Evolutionary conservation across 2,329 filamentous ascomycete species (phyloP).

Genomic region (Xylariaceae sp.): DNA sequence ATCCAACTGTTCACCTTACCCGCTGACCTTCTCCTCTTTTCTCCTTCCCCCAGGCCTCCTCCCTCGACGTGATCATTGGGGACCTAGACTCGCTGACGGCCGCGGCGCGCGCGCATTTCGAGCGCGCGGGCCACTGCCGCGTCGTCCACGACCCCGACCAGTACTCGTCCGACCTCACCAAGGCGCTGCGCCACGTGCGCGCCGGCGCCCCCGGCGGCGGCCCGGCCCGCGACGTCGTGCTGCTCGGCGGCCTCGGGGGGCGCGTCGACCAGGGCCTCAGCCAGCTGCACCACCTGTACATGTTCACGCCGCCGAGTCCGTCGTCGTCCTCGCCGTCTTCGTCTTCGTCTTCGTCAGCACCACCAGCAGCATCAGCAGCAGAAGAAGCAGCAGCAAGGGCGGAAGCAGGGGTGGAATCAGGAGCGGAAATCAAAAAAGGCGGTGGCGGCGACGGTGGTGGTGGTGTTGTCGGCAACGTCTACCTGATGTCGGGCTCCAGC

Average conservation of each 20-base stretch:
- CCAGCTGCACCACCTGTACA: constrained; percentile 76
- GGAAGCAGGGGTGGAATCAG: no score
- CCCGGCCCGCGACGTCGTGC: constrained; percentile 59
- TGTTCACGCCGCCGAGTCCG: constrained; percentile 46
- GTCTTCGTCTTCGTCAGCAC: no score
- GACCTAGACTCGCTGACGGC: constrained; percentile 79
- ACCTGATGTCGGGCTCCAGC: constrained; percentile 72
- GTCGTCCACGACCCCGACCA: constrained; percentile 72
- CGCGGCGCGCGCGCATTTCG: constrained; percentile 53
- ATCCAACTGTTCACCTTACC: no score
- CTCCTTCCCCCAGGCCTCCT: no score
- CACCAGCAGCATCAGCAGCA: no score
- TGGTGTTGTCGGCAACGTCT: constrained; percentile 63
- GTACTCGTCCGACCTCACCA: constrained; percentile 84
- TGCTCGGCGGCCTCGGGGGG: constrained; percentile 78
- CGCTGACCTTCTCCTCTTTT: no score
- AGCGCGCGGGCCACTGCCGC: constrained; percentile 48
- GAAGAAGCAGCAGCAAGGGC: no score
- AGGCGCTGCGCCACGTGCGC: constrained; percentile 49
- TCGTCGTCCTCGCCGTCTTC: no score
- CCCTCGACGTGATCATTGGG: constrained; percentile 70
- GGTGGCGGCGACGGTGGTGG: no score
- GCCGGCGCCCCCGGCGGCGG: constrained; percentile 9
- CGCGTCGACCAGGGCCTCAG: constrained; percentile 89
- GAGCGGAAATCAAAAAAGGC: no score